Evolutionary conservation across 257 asterid genomes (phyloP).

Genomic region (Cinchona pubescens): DNA sequence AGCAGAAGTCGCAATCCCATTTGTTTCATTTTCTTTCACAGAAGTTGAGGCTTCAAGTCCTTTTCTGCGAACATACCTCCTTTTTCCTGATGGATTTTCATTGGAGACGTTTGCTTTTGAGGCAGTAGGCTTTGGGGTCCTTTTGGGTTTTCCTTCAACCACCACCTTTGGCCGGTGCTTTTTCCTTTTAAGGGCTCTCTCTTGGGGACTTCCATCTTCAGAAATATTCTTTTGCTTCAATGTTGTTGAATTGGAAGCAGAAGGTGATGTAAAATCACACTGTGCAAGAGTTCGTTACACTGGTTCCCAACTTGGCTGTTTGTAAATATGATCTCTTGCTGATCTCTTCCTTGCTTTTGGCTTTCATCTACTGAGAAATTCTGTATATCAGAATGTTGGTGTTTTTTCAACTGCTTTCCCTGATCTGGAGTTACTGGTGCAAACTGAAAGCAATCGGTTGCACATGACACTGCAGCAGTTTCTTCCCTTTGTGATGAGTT

Average conservation of each 20-base stretch:
- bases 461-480: slow-evolving; percentile 37
- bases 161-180: slow-evolving; percentile 91
- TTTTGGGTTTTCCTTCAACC: slow-evolving; percentile 66
- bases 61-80: slow-evolving; percentile 57
- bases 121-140: slow-evolving; percentile 49
- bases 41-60: slow-evolving; percentile 35
- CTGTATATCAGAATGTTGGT: slow-evolving; percentile 35
- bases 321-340: slow-evolving; percentile 30
- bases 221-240: slow-evolving; percentile 29
- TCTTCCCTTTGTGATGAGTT: slow-evolving; percentile 27
- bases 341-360: slow-evolving; percentile 32
- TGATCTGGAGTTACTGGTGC: slow-evolving; percentile 63
- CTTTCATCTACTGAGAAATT: slow-evolving; percentile 26
- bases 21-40: slow-evolving; percentile 27
- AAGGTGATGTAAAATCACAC: slow-evolving; percentile 24
- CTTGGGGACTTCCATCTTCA: slow-evolving; percentile 38
- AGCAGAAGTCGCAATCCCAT: slow-evolving; percentile 31
- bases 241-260: slow-evolving; percentile 29
- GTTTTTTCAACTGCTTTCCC: slow-evolving; percentile 35
- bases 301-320: slow-evolving; percentile 26
- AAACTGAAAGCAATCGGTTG: slow-evolving; percentile 32
- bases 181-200: slow-evolving; percentile 62
- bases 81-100: slow-evolving; percentile 47
- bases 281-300: slow-evolving; percentile 26
- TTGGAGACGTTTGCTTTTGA: slow-evolving; percentile 25